phyloP scores from a whole-genome alignment of 495 filamentous ascomycete genomes.

The Daldinia bambusicola region DNA sequence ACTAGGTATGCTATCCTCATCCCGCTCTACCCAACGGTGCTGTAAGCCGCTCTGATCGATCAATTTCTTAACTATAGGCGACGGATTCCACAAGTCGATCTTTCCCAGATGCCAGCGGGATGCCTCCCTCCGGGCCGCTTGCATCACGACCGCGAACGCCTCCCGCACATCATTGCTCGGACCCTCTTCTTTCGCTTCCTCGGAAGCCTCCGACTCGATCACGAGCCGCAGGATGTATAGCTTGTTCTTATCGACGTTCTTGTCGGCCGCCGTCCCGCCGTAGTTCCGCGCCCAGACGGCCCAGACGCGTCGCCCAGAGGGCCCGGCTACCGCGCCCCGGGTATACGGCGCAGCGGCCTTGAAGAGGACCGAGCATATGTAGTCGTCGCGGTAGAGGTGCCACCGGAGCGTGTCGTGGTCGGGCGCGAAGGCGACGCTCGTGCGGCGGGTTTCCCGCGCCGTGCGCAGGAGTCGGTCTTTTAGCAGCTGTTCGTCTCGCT shows the following conservation, averaged over 20 bases:
- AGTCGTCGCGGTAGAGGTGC: slow-evolving; percentile 90
- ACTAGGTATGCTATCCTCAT: slow-evolving; percentile 62
- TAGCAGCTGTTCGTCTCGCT: slow-evolving; percentile 64
- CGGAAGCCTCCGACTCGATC: slow-evolving; percentile 62
- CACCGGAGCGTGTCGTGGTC: slow-evolving; percentile 78
- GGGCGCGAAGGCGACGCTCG: slow-evolving; percentile 75
- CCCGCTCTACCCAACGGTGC: slow-evolving; percentile 56
- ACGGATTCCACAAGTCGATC: slow-evolving; percentile 65
- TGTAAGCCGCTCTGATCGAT: slow-evolving; percentile 56
- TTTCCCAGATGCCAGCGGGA: slow-evolving; percentile 54
- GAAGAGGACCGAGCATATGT: slow-evolving; percentile 68
- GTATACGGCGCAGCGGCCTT: background rate
- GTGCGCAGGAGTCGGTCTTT: slow-evolving; percentile 49
- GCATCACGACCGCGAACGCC: slow-evolving; percentile 65
- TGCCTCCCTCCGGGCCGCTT: slow-evolving; percentile 55
- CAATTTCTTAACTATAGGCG: slow-evolving; percentile 45
- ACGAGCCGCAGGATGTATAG: slow-evolving; percentile 83
- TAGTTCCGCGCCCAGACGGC: slow-evolving; percentile 85
- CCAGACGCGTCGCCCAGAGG: slow-evolving; percentile 65
- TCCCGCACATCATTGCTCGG: slow-evolving; percentile 64
- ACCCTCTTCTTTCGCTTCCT: slow-evolving; percentile 43
- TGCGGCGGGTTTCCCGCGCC: slow-evolving; percentile 46
- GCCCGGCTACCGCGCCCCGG: slow-evolving; percentile 39
- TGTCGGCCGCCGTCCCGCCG: slow-evolving; percentile 52
- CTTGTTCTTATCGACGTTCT: slow-evolving; percentile 68